Evolutionary conservation across 345 rosid species (phyloP), one percentile per base, ranked within the genome.

Genomic region (Corchorus capsularis): DNA sequence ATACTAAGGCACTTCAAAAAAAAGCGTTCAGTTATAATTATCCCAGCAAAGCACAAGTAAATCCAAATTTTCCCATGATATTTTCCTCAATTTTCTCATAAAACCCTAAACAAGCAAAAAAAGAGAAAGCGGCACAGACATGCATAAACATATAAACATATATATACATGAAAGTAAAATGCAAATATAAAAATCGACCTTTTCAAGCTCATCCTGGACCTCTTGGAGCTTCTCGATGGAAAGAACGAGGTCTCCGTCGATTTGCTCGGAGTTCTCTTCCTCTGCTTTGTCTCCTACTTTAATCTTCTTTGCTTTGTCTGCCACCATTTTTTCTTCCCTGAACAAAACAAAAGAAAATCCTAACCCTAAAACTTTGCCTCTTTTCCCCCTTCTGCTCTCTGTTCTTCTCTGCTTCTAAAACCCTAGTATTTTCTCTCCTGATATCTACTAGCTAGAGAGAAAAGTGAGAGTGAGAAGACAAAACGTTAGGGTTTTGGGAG

Each of bases 201-300:
- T 96, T 76, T 94, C 98, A 47, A 96, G 98, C 82, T 96, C 95
- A 45, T 96, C 99, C 76, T 96, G 99, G 70, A 93, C 86, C 91
- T 92, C 97, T 79, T 96, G 99, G 55, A 96, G 93, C 86, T 91
- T 94, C 85, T 96, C 99, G 73, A 94, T 94, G 62, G 95, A 91
- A 56, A 89, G 89, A 35, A 94, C 91, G 65, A 96, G 96, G 61
- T 91, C 95, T 74, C 83, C 86, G 43, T 94, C 97, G 76, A 92
- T 78, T 68, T 77, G 94, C 84, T 88, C 93, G 2, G 83, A 60
- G 80, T 84, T 91, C 34, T 94, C 98, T 63, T 89, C 97, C 10
- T 88, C 91, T 41, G 70, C 77, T 73, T 84, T 87, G 74, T 87
- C 94, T 37, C 84, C 85, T 20, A 83, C 81, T 82, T 90, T 94